phyloP scores from a whole-genome alignment of 1,139 yeast species.

The Komagataea norvegica region DNA sequence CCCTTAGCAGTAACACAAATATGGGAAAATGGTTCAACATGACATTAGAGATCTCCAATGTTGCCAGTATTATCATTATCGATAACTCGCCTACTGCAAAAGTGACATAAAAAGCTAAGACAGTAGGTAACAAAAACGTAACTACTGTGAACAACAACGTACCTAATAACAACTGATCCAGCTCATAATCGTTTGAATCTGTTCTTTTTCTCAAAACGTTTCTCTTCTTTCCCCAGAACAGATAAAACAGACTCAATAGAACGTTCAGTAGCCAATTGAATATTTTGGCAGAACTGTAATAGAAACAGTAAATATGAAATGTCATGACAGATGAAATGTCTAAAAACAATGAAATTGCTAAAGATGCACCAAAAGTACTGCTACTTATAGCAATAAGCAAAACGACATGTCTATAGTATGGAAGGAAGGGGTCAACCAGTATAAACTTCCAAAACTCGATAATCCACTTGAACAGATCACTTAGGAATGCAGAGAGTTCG shows the following conservation, averaged over 20 bases:
- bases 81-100: constrained; percentile 59
- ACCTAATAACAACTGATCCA: constrained; percentile 85
- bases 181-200: constrained; percentile 76
- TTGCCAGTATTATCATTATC: constrained; percentile 45
- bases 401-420: constrained; percentile 31
- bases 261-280: constrained; percentile 71
- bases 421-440: constrained; percentile 29
- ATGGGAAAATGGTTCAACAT: constrained; percentile 79
- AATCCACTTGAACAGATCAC: constrained; percentile 85
- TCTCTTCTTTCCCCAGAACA: constrained; percentile 86
- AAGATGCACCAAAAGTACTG: constrained; percentile 54
- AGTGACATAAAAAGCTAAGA: constrained; percentile 74
- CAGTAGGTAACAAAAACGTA: constrained; percentile 78
- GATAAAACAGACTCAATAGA: constrained; percentile 68
- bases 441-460: constrained; percentile 58
- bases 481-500: constrained; percentile 80
- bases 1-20: constrained; percentile 69
- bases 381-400: constrained; percentile 40
- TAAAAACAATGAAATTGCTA: constrained; percentile 58
- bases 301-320: constrained; percentile 71
- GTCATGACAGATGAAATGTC: constrained; percentile 64
- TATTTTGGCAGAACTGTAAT: constrained; percentile 71
- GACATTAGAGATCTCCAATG: constrained; percentile 59
- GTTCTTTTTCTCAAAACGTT: constrained; percentile 81
- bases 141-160: constrained; percentile 81